Evolutionary conservation across 805 yeast species (phyloP).

Genomic region (Cyberlindnera sargentensis): DNA sequence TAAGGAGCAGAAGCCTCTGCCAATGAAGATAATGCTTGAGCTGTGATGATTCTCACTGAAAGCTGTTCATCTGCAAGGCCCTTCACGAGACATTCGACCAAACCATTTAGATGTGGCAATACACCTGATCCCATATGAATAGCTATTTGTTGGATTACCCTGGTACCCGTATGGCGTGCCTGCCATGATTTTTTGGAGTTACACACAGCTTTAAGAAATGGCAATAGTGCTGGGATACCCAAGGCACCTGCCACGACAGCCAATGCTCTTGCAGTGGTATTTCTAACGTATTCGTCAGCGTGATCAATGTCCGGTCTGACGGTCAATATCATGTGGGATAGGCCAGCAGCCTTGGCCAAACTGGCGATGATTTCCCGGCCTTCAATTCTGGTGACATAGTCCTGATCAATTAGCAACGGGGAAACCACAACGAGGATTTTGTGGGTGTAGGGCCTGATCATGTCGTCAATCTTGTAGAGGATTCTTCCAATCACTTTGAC

Average conservation of each 20-base stretch:
- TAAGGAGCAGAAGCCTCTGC: slow-evolving; percentile 83
- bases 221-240: slow-evolving; percentile 65
- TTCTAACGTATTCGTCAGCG: slow-evolving; percentile 73
- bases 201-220: slow-evolving; percentile 77
- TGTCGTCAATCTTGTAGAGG: slow-evolving; percentile 55
- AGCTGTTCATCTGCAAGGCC: slow-evolving; percentile 62
- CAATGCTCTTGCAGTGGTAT: slow-evolving; percentile 67
- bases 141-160: slow-evolving; percentile 71
- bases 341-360: slow-evolving; percentile 74
- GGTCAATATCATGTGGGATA: slow-evolving; percentile 70
- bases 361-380: slow-evolving; percentile 74
- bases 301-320: slow-evolving; percentile 79
- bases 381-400: slow-evolving; percentile 63
- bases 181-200: slow-evolving; percentile 71
- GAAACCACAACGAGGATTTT: slow-evolving; percentile 66
- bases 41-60: slow-evolving; percentile 63
- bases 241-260: slow-evolving; percentile 80
- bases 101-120: slow-evolving; percentile 61
- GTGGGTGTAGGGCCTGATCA: slow-evolving; percentile 65
- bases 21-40: slow-evolving; percentile 60
- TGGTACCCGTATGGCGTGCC: slow-evolving; percentile 78
- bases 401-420: slow-evolving; percentile 78
- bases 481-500: slow-evolving; percentile 71
- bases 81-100: slow-evolving; percentile 54
- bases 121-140: slow-evolving; percentile 61